phyloP scores from a whole-genome alignment of 352 stramenopile species.

The Vaucheria bursata region DNA sequence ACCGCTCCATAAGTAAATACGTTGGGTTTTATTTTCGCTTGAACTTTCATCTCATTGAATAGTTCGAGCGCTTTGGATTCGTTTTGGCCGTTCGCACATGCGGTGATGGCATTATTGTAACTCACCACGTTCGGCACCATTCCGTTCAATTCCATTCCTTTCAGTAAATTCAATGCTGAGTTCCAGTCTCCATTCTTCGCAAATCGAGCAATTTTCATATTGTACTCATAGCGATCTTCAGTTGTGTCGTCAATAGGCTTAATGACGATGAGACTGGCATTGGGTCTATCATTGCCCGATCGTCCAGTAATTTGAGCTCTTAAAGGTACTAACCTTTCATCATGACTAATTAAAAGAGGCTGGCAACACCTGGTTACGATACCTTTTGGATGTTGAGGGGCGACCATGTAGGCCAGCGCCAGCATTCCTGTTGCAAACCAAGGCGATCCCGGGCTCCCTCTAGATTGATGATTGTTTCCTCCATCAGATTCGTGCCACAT shows the following conservation, averaged over 20 bases:
- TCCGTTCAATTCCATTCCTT: not conserved
- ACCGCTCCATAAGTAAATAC: conserved; percentile 41
- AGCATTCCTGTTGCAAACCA: conserved; percentile 5
- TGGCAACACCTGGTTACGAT: not conserved
- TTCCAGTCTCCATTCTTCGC: conserved; percentile 43
- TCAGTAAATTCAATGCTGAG: conserved; percentile 25
- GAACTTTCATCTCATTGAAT: conserved; percentile 40
- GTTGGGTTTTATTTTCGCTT: conserved; percentile 30
- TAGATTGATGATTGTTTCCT: not conserved
- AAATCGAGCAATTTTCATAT: conserved; percentile 40
- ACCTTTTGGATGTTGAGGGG: not conserved
- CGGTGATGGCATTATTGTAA: conserved; percentile 49
- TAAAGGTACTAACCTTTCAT: not conserved
- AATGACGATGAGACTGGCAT: not conserved
- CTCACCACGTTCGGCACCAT: conserved; percentile 46
- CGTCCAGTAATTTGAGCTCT: not conserved
- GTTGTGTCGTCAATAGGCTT: not conserved
- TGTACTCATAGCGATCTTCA: conserved; percentile 29
- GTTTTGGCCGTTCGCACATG: conserved; percentile 42
- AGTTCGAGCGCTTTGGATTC: conserved; percentile 19
- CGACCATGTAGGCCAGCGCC: not conserved
- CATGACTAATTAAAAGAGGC: not conserved
- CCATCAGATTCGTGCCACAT: not conserved
- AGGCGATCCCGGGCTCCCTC: not conserved
- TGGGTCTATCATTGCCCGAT: not conserved